Evolutionary conservation across 495 filamentous ascomycete genomes (phyloP).

Genomic region (Talaromyces ruber): DNA sequence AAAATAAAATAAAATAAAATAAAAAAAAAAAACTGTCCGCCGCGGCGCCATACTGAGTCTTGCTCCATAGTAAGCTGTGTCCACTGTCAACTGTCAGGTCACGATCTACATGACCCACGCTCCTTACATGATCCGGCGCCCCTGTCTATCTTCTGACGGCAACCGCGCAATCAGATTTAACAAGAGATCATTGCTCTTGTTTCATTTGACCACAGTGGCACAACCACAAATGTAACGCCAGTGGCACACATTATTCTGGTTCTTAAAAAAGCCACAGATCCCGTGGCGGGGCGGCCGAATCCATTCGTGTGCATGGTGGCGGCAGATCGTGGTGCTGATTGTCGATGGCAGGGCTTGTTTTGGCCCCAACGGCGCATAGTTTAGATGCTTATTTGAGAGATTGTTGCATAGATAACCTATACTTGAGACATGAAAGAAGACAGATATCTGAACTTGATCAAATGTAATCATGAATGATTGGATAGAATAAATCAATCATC

Average conservation of each 20-base stretch:
- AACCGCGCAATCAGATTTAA: background rate
- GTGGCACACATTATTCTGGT: background rate
- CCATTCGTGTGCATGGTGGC: constrained; percentile 6
- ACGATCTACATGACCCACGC: background rate
- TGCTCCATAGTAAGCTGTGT: background rate
- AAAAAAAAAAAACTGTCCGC: background rate
- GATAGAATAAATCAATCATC: too few relatives aligned
- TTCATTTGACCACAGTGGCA: background rate
- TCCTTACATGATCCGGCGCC: background rate
- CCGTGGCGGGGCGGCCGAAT: constrained; percentile 3
- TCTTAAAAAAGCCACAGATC: background rate
- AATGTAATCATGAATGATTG: too few relatives aligned
- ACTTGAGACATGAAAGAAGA: background rate
- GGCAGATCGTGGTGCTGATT: constrained; percentile 1
- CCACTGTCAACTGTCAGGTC: background rate
- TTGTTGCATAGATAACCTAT: background rate
- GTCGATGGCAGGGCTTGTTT: background rate
- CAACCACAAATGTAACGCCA: background rate
- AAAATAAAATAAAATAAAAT: too few relatives aligned
- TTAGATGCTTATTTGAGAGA: background rate
- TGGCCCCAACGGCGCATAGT: constrained; percentile 1
- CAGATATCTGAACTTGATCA: background rate
- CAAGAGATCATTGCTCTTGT: background rate
- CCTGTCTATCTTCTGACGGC: background rate
- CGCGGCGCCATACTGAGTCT: background rate